Evolutionary conservation across 1,284 basidiomycete genomes (phyloP).

Genomic region (Bjerkandera adusta): DNA sequence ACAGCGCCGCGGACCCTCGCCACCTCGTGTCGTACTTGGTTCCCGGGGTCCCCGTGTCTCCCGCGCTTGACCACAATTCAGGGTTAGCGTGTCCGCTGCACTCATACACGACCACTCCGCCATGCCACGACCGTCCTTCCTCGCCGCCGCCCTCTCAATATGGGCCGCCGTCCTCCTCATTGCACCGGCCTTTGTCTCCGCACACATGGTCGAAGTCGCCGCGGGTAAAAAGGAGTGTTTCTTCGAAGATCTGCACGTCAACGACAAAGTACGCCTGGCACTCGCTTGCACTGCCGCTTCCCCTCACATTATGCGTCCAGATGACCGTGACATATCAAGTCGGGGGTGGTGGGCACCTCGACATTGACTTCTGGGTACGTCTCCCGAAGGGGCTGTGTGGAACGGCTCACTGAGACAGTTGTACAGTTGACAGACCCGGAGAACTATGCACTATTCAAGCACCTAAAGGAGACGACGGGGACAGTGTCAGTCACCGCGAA

Average conservation of each 20-base stretch:
- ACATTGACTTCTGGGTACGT: slow-evolving; percentile 93
- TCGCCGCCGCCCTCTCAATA: slow-evolving; percentile 23
- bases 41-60: slow-evolving; percentile 12
- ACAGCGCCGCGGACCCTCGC: slow-evolving; percentile 13
- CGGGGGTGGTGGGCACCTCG: slow-evolving; percentile 92
- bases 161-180: slow-evolving; percentile 42
- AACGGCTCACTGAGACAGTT: too few species aligned
- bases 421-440: slow-evolving; percentile 78
- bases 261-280: slow-evolving; percentile 76
- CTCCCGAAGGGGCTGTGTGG: too few species aligned
- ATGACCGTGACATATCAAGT: slow-evolving; percentile 99
- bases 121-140: slow-evolving; percentile 41
- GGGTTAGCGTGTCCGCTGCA: slow-evolving; percentile 2
- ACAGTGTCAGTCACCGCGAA: slow-evolving; percentile 86
- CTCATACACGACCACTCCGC: slow-evolving; percentile 18
- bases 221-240: slow-evolving; percentile 94
- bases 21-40: not conserved
- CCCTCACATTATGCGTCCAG: slow-evolving; percentile 38
- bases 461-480: slow-evolving; percentile 87
- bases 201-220: slow-evolving; percentile 69
- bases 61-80: slow-evolving; percentile 3
- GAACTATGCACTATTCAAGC: slow-evolving; percentile 67
- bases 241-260: slow-evolving; percentile 94
- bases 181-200: slow-evolving; percentile 43
- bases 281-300: not conserved